Conservation (phyloP, 2,329 filamentous ascomycete genomes). For the Fusarium sp. region DNA sequence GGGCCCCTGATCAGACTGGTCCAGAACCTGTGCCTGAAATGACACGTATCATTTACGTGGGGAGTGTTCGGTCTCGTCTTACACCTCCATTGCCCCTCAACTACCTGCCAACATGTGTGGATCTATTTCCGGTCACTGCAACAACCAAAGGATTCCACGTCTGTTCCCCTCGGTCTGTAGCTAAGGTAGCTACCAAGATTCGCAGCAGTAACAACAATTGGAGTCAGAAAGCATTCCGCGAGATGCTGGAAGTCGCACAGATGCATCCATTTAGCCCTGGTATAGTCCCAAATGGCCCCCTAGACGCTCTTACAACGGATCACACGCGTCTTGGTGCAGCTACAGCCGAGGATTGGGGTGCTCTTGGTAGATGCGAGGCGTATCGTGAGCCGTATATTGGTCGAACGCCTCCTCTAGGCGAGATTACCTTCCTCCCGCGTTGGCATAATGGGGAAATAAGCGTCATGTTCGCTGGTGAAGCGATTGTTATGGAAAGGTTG, state of each 20-base stretch:
- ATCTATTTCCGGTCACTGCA: neutral
- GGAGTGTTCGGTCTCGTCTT: neutral
- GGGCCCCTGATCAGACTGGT: neutral
- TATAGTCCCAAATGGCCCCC: neutral
- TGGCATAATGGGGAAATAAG: neutral
- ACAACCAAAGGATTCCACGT: neutral
- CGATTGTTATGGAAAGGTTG: neutral
- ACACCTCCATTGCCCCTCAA: neutral
- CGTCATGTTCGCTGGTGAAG: neutral
- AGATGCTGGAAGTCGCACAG: neutral
- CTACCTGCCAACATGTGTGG: neutral
- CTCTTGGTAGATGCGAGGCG: neutral
- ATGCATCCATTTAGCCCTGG: neutral
- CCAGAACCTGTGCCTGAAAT: neutral
- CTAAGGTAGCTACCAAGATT: neutral
- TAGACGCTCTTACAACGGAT: neutral
- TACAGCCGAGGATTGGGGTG: neutral
- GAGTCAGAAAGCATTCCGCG: neutral
- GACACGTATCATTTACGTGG: neutral
- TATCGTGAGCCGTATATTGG: neutral
- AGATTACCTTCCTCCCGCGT: neutral
- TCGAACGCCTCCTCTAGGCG: neutral
- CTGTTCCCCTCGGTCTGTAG: neutral
- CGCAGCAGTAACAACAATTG: neutral
- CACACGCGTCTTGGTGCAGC: neutral